Evolutionary conservation across 2,329 filamentous ascomycete species (phyloP).

Genomic region (Cytospora leucostoma): DNA sequence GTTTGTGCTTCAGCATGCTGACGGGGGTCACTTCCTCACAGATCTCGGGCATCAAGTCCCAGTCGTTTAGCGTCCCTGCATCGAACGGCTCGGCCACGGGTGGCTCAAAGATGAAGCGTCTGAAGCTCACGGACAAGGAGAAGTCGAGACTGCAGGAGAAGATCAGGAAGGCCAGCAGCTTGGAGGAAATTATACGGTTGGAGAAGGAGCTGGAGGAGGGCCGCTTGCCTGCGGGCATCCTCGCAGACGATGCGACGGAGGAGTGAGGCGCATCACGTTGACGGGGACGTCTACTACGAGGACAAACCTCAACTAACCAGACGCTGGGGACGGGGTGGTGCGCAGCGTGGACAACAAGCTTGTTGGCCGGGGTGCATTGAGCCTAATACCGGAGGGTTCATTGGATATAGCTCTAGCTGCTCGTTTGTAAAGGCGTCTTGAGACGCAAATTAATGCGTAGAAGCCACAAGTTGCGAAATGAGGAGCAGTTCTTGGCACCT

Average conservation of each 20-base stretch:
- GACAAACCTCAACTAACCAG: not conserved
- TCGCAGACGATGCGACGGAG: constrained; percentile 60
- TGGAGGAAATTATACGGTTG: constrained; percentile 85
- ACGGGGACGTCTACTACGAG: constrained; percentile 32
- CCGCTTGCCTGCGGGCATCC: constrained; percentile 70
- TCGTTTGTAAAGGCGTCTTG: not conserved
- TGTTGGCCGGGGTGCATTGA: not conserved
- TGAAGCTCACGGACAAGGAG: constrained; percentile 87
- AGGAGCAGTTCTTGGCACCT: not conserved
- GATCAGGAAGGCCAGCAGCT: constrained; percentile 83
- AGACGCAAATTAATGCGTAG: not conserved
- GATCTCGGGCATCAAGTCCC: constrained; percentile 85
- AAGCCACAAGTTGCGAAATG: not conserved
- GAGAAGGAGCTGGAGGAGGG: constrained; percentile 94
- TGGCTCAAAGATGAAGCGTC: constrained; percentile 68
- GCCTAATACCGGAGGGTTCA: not conserved
- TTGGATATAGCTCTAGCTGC: not conserved
- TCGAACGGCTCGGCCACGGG: constrained; percentile 47
- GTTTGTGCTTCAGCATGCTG: constrained; percentile 6
- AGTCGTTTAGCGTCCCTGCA: constrained; percentile 62
- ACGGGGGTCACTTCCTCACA: constrained; percentile 35
- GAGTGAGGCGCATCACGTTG: constrained; percentile 66
- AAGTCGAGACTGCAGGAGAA: constrained; percentile 81
- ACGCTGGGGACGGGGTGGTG: not conserved
- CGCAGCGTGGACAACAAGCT: not conserved